Base-by-base conservation (phyloP, 169 alveolate genomes). In the Plasmodium malariae region DNA sequence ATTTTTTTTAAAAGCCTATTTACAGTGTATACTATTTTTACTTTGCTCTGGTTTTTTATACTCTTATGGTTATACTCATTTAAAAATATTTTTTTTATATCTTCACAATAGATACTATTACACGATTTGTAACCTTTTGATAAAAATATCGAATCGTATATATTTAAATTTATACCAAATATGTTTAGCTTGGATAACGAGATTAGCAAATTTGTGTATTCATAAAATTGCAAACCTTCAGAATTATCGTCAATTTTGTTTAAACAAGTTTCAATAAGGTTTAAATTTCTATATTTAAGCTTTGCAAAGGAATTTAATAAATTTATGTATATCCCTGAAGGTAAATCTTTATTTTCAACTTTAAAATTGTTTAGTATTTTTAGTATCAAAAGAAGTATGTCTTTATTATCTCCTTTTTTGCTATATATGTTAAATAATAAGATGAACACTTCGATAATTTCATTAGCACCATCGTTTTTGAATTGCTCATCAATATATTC, bases 291-390 rank as follows among this genome's bases (percentile, higher is more conserved):
- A 68, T 78, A 78, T 37, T 57, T 78, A 19, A 78, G 51, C 63
- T 78, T 78, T 57, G 89, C 89, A 78, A 78, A 78, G 1, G 89
- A 78, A 7, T 78, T 78, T 40, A 78, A 7, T 45, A 78, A 62
- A 65, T 78, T 78, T 78, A 78, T 54, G 37, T 62, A 78, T 62
- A 65, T 63, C 2, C 68, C 36, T 34, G 57, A 45, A 19, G 62
- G 68, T 0, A 28, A 11, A 17, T 17, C 4, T 63, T 65, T 78
- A 6, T 69, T 49, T 62, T 68, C 80, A 3, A 62, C 26, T 26
- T 78, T 21, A 5, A 5, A 54, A 17, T 34, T 63, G 34, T 78
- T 28, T 49, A 78, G 48, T 62, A 78, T 78, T 68, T 63, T 54
- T 69, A 78, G 14, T 24, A 78, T 17, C 74, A 78, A 43, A 43